Percentiles rank a stretch among this genome's conserved stretches.
Evolutionary conservation across 1,284 basidiomycete species (phyloP).

Genomic region (Austroboletus rostrupii): DNA sequence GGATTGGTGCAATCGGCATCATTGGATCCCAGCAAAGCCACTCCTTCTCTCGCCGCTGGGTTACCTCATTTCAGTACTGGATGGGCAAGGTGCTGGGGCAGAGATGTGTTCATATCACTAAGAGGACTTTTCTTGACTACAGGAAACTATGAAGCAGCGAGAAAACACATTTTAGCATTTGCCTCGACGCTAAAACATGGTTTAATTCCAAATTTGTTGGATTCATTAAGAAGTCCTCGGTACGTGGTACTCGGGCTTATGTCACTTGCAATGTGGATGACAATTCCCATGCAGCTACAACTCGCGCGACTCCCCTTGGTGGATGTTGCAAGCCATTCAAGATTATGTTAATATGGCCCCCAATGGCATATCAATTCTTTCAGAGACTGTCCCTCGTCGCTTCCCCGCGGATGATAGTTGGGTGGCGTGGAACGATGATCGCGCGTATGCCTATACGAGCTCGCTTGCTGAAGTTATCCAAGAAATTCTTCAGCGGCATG

Average conservation of each 20-base stretch:
- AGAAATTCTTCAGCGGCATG: conserved; percentile 94
- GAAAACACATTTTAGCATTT: conserved; percentile 85
- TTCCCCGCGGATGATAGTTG: conserved; percentile 94
- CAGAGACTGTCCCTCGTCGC: conserved; percentile 81
- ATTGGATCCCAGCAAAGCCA: conserved; percentile 64
- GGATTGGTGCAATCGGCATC: conserved; percentile 87
- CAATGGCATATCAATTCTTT: conserved; percentile 77
- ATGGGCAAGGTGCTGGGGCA: conserved; percentile 96
- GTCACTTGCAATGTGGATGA: not conserved
- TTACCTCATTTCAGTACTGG: conserved; percentile 87
- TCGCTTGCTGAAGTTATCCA: conserved; percentile 92
- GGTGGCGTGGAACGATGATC: conserved; percentile 87
- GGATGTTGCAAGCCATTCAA: conserved; percentile 98
- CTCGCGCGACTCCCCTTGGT: conserved; percentile 92
- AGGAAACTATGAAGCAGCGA: conserved; percentile 83
- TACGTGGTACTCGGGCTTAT: conserved; percentile 35
- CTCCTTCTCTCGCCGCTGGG: conserved; percentile 88
- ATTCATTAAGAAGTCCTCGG: conserved; percentile 81
- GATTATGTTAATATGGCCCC: conserved; percentile 87
- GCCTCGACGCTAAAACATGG: conserved; percentile 85
- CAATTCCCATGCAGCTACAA: conserved; percentile 60
- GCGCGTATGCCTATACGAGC: conserved; percentile 77
- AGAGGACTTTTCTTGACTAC: conserved; percentile 91
- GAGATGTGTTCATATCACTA: conserved; percentile 92
- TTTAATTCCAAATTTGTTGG: conserved; percentile 89